A percentile compares a stretch with the other conserved stretches of the same genome.
phyloP scores from a whole-genome alignment of 192 early-diverging fungal genomes.

The Anaeromyces robustus region DNA sequence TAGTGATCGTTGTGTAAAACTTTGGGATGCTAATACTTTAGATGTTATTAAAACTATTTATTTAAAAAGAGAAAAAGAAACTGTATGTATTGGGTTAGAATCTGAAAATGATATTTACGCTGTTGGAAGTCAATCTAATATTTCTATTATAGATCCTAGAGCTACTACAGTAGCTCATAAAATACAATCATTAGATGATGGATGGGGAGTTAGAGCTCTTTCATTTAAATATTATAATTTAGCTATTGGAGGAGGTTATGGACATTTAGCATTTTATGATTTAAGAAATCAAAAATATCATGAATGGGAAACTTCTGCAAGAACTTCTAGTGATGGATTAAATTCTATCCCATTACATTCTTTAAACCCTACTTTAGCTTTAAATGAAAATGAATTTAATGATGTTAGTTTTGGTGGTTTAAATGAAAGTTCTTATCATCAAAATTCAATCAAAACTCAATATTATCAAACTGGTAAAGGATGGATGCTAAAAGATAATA shows the following conservation, averaged over 20 bases:
- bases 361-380: background rate
- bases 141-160: background rate
- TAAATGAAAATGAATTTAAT: background rate
- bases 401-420: slow-evolving; percentile 3
- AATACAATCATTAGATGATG: slow-evolving; percentile 41
- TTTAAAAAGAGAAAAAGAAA: background rate
- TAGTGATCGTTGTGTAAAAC: slow-evolving; percentile 40
- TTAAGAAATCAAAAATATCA: slow-evolving; percentile 32
- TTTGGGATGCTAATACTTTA: slow-evolving; percentile 34
- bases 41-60: background rate
- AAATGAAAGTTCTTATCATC: background rate
- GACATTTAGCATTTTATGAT: slow-evolving; percentile 49
- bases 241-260: slow-evolving; percentile 45
- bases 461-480: slow-evolving; percentile 23
- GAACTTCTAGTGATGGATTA: background rate
- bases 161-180: slow-evolving; percentile 17
- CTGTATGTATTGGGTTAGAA: background rate
- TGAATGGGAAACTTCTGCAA: slow-evolving; percentile 11
- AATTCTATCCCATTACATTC: background rate
- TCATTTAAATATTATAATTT: slow-evolving; percentile 21
- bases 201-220: slow-evolving; percentile 52
- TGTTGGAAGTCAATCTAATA: background rate
- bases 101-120: background rate
- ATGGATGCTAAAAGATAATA: slow-evolving; percentile 27
- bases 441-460: background rate